Evolutionary conservation across 768 basidiomycete genomes (phyloP).

Genomic region (Leccinum subtestaceum): DNA sequence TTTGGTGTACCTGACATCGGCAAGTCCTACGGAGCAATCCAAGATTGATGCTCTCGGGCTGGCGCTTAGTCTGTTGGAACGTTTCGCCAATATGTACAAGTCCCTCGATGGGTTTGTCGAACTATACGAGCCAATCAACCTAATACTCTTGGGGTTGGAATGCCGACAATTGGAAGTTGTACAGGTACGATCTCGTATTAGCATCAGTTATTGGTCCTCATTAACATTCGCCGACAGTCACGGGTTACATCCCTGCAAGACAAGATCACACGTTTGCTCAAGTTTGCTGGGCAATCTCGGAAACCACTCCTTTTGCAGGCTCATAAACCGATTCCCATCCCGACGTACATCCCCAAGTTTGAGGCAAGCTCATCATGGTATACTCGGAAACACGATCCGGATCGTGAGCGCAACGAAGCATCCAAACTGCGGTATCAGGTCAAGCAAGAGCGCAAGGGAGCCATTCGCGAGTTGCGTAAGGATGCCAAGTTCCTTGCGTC

Average conservation of each 20-base stretch:
- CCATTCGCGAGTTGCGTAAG: conserved; percentile 93
- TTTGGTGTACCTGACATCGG: conserved; percentile 43
- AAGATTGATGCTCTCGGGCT: conserved; percentile 72
- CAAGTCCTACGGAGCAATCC: conserved; percentile 46
- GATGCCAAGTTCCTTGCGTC: conserved; percentile 90
- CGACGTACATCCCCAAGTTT: conserved; percentile 92
- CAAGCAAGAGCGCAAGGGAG: conserved; percentile 96
- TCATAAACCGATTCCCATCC: conserved; percentile 95
- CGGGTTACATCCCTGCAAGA: conserved; percentile 45
- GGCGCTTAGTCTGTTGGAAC: conserved; percentile 59
- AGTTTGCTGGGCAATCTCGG: conserved; percentile 69
- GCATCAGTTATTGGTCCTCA: conserved; percentile 9
- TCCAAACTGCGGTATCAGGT: conserved; percentile 83
- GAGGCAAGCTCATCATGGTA: conserved; percentile 73
- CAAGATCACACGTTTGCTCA: conserved; percentile 59
- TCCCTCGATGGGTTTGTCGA: conserved; percentile 82
- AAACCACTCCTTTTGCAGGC: conserved; percentile 81
- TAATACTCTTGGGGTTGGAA: conserved; percentile 55
- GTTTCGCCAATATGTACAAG: conserved; percentile 75
- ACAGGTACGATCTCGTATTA: conserved; percentile 43
- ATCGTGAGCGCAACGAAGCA: conserved; percentile 84
- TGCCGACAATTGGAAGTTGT: conserved; percentile 44
- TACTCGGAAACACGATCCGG: conserved; percentile 81
- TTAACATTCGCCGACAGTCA: conserved; percentile 36
- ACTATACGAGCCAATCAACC: conserved; percentile 65